Evolutionary conservation across 2,329 filamentous ascomycete genomes (phyloP).

Genomic region (Plenodomus biglobosus): DNA sequence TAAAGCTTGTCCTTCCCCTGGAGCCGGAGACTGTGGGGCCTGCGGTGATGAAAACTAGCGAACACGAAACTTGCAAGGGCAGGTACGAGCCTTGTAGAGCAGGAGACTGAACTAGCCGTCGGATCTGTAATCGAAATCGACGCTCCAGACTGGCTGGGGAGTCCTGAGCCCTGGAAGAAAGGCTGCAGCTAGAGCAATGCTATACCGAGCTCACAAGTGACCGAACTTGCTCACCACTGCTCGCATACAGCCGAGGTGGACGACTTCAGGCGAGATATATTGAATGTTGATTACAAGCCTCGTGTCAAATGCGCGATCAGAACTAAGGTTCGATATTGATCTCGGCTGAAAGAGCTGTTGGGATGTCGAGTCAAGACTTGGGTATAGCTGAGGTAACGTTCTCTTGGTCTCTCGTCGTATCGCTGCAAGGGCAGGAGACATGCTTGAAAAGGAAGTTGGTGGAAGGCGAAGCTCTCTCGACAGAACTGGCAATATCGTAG

Average conservation of each 20-base stretch:
- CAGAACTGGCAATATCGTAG: background rate
- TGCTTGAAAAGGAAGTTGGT: background rate
- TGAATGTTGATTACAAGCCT: constrained; percentile 38
- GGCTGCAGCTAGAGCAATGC: constrained; percentile 10
- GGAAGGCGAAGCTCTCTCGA: background rate
- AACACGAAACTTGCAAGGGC: constrained; percentile 35
- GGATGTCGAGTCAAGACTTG: background rate
- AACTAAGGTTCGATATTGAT: constrained; percentile 12
- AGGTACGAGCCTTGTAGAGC: constrained; percentile 20
- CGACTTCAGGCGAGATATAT: constrained; percentile 28
- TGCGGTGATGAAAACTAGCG: constrained; percentile 32
- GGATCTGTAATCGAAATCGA: constrained; percentile 15
- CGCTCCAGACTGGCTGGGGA: constrained; percentile 2
- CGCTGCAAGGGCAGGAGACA: background rate
- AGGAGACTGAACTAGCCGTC: constrained; percentile 35
- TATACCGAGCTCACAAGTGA: constrained; percentile 28
- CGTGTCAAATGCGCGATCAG: constrained; percentile 24
- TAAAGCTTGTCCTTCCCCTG: constrained; percentile 43
- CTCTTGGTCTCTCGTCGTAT: background rate
- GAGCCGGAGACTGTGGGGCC: constrained; percentile 23
- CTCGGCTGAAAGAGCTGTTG: constrained; percentile 13
- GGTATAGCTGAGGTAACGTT: constrained; percentile 1
- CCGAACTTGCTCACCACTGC: constrained; percentile 18
- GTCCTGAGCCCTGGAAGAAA: constrained; percentile 15
- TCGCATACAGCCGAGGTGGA: constrained; percentile 25